phyloP scores from a whole-genome alignment of 2,329 filamentous ascomycete genomes.

The Chrysoporthe deuterocubensis region DNA sequence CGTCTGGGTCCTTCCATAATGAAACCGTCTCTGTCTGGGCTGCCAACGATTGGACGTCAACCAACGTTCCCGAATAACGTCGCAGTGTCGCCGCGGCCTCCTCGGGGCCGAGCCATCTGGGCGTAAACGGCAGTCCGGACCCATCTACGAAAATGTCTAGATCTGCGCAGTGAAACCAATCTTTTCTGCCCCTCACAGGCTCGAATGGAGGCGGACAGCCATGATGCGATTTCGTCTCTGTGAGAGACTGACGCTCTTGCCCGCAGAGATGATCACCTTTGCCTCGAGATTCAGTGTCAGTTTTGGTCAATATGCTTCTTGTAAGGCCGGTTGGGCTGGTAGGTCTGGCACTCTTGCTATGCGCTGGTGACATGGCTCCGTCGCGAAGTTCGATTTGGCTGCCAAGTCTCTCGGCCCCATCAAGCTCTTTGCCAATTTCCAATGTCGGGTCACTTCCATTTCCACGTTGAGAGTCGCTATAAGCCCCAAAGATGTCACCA shows the following conservation, averaged over 20 bases:
- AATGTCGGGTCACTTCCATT: no score
- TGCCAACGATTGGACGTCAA: neutral
- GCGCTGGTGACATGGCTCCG: neutral
- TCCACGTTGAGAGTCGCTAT: neutral
- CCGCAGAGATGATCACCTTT: neutral
- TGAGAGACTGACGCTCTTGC: neutral
- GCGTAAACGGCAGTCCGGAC: neutral
- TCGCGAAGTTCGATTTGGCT: neutral
- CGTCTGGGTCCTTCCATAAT: neutral
- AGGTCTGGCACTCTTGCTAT: neutral
- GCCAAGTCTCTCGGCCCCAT: no score
- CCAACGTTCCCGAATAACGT: neutral
- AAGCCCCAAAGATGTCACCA: neutral
- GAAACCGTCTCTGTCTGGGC: neutral
- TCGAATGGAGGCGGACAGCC: neutral
- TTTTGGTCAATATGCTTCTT: neutral
- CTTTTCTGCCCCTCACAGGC: neutral
- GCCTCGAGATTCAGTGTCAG: neutral
- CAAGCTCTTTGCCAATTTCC: neutral
- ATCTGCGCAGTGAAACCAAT: neutral
- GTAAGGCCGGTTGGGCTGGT: neutral
- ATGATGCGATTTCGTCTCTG: neutral
- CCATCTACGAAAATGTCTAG: conserved; percentile 9
- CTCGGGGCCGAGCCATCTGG: neutral
- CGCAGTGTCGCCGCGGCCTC: conserved; percentile 3